Evolutionary conservation across 768 basidiomycete genomes (phyloP).

Genomic region (Mycena latifolia): DNA sequence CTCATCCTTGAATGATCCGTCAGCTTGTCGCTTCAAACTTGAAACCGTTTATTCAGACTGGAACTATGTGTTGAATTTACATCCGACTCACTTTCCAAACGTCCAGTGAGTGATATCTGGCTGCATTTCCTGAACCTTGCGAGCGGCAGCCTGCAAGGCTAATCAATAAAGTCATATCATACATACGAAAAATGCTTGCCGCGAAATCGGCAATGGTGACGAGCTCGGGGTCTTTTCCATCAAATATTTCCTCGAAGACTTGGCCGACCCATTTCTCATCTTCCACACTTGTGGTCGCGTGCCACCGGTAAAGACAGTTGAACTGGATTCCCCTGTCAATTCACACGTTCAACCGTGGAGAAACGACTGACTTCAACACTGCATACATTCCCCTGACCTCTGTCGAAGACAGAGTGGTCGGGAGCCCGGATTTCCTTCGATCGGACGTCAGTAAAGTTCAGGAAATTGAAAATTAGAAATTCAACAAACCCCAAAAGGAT

Average conservation of each 20-base stretch:
- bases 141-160: slow-evolving; percentile 63
- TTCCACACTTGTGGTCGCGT: slow-evolving; percentile 78
- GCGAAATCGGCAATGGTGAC: slow-evolving; percentile 45
- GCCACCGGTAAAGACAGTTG: slow-evolving; percentile 89
- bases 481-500: slow-evolving; percentile 72
- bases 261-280: slow-evolving; percentile 78
- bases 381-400: slow-evolving; percentile 85
- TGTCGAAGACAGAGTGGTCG: slow-evolving; percentile 77
- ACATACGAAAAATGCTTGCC: slow-evolving; percentile 4
- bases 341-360: background rate
- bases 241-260: slow-evolving; percentile 66
- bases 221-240: slow-evolving; percentile 62
- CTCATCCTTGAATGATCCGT: slow-evolving; percentile 72
- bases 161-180: slow-evolving; percentile 36
- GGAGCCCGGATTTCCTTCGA: slow-evolving; percentile 71
- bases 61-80: background rate
- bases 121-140: slow-evolving; percentile 52
- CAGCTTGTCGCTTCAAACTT: background rate
- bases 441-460: background rate
- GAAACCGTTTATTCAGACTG: slow-evolving; percentile 1
- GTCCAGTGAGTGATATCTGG: slow-evolving; percentile 73
- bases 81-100: slow-evolving; percentile 64
- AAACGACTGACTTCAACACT: slow-evolving; percentile 75
- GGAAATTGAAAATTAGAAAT: background rate
- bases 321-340: slow-evolving; percentile 59